These are phyloP conservation scores for Chrysanthemum lavandulifolium DNA, from an alignment of 129 eudicot species.

Conservation along the genomic window DNA sequence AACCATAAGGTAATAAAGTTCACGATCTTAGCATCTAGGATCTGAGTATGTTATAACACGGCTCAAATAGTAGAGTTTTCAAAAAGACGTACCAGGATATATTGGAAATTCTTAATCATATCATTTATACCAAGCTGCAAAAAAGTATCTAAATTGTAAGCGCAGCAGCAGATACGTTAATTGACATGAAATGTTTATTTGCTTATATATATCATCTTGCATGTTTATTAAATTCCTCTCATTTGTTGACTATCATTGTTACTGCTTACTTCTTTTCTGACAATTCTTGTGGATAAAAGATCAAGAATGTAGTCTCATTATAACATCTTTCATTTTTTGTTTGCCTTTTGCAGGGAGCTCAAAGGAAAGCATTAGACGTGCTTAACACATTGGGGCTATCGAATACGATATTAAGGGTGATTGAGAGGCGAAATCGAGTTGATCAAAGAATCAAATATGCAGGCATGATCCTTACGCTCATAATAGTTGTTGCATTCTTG, in stretches of 20 bases:
- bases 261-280: background rate
- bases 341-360: too few relatives aligned
- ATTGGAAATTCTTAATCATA: background rate
- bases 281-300: background rate
- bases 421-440: conserved; percentile 55
- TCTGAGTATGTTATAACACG: background rate
- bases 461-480: conserved; percentile 65
- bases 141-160: background rate
- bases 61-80: background rate
- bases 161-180: background rate
- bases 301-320: background rate
- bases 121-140: background rate
- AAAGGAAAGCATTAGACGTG: too few relatives aligned
- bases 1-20: too few relatives aligned
- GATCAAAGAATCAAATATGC: conserved; percentile 78
- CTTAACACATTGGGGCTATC: too few relatives aligned
- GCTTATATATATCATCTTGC: background rate
- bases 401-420: too few relatives aligned
- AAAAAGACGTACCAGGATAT: background rate
- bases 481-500: conserved; percentile 61
- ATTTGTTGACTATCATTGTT: background rate
- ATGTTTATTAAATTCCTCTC: background rate
- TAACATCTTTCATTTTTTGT: too few relatives aligned
- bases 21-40: background rate
- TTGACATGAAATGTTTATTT: background rate